Conservation (phyloP, 2,329 filamentous ascomycete species). For the Pseudodiploospora longispora region DNA sequence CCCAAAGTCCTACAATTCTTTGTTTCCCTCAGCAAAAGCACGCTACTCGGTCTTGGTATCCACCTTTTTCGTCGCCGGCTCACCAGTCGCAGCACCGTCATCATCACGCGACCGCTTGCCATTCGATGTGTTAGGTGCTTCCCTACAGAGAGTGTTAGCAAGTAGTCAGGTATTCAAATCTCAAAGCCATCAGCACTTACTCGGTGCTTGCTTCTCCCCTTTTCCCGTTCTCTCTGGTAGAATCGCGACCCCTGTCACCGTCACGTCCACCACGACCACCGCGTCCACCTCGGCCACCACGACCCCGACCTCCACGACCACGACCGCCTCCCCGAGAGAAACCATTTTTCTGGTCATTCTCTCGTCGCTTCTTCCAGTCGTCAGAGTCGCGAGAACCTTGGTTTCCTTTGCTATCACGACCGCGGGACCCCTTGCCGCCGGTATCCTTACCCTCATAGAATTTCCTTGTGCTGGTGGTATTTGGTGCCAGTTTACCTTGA, state of each 20-base stretch:
- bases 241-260: constrained; percentile 23
- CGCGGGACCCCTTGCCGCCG: constrained; percentile 31
- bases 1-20: no score
- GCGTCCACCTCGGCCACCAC: constrained; percentile 32
- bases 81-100: constrained; percentile 31
- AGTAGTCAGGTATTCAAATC: not conserved
- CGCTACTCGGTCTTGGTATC: constrained; percentile 38
- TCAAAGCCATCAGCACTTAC: constrained; percentile 10
- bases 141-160: not conserved
- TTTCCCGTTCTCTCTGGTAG: constrained; percentile 21
- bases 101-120: constrained; percentile 51
- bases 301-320: constrained; percentile 33
- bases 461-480: constrained; percentile 29
- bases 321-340: constrained; percentile 41
- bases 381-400: constrained; percentile 38
- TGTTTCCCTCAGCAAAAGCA: no score
- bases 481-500: constrained; percentile 60
- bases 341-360: constrained; percentile 53
- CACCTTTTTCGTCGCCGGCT: constrained; percentile 54
- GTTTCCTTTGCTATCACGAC: constrained; percentile 26
- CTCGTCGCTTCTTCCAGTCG: constrained; percentile 58
- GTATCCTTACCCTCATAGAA: constrained; percentile 43
- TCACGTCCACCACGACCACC: constrained; percentile 32
- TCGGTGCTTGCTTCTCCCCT: constrained; percentile 7
- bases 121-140: constrained; percentile 18